These are phyloP conservation scores for Xanthoparmelia taractica DNA, from an alignment of 495 filamentous ascomycete genomes.

Conservation along the genomic window DNA sequence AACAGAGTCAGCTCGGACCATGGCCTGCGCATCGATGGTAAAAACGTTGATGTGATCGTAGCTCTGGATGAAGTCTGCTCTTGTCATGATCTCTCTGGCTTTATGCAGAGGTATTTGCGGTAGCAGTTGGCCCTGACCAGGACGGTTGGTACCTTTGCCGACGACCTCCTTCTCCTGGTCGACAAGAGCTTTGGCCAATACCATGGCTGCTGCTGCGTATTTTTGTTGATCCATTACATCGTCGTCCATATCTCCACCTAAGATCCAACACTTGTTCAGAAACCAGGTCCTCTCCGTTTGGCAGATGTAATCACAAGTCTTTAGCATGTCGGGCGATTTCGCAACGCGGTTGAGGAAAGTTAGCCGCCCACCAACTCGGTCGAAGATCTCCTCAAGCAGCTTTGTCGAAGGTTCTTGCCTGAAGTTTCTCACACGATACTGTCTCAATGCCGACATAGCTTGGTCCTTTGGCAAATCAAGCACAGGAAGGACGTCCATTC, in stretches of 20 bases:
- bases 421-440: conserved; percentile 66
- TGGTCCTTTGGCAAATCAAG: conserved; percentile 68
- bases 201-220: conserved; percentile 86
- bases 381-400: conserved; percentile 67
- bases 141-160: conserved; percentile 45
- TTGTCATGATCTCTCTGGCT: conserved; percentile 87
- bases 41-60: conserved; percentile 94
- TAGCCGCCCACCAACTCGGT: conserved; percentile 76
- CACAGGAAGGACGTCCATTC: conserved; percentile 85
- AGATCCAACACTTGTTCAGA: conserved; percentile 88
- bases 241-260: conserved; percentile 91
- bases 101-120: conserved; percentile 76
- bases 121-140: conserved; percentile 62
- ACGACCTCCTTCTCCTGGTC: conserved; percentile 65
- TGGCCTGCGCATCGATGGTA: conserved; percentile 80
- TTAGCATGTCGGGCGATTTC: conserved; percentile 65
- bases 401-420: conserved; percentile 46
- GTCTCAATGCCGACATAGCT: conserved; percentile 65
- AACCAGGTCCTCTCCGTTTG: conserved; percentile 87
- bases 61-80: conserved; percentile 85
- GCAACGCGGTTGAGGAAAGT: conserved; percentile 82
- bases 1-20: conserved; percentile 87
- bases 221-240: conserved; percentile 99
- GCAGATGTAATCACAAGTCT: conserved; percentile 71
- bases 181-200: conserved; percentile 83